Conservation (phyloP, 1,284 basidiomycete species). For the Peniophora sp. region DNA sequence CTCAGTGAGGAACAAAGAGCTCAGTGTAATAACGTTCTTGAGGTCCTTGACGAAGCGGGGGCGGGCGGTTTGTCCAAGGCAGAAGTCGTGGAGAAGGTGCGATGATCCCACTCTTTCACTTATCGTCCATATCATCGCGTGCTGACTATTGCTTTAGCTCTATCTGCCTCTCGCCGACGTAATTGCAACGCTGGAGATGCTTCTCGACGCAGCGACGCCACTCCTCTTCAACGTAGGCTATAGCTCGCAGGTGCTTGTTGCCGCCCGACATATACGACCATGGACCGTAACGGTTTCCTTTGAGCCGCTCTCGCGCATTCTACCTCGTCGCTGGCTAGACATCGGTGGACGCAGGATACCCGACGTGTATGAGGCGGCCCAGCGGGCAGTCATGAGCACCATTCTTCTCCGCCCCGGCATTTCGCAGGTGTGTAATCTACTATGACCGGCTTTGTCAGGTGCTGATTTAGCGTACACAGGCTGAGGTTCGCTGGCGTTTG, state of each 20-base stretch:
- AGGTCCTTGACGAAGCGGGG: conserved; percentile 31
- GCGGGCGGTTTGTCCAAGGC: conserved; percentile 39
- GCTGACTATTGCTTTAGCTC: neutral
- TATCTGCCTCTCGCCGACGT: neutral
- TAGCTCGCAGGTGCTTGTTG: conserved; percentile 38
- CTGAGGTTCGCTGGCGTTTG: conserved; percentile 60
- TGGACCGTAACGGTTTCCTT: conserved; percentile 58
- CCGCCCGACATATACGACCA: conserved; percentile 34
- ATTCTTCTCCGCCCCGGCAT: conserved; percentile 68
- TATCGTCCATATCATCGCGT: neutral
- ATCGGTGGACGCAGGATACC: conserved; percentile 53
- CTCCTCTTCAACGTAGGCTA: conserved; percentile 67
- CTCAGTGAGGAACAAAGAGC: conserved; percentile 27
- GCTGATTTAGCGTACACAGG: conserved; percentile 30
- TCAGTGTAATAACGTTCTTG: conserved; percentile 31
- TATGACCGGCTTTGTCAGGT: neutral
- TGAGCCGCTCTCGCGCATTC: conserved; percentile 33
- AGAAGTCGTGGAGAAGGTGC: conserved; percentile 28
- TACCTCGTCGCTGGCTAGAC: conserved; percentile 74
- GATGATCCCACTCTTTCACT: neutral
- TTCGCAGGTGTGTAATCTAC: conserved; percentile 45
- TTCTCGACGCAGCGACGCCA: conserved; percentile 42
- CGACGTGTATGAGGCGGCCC: conserved; percentile 62
- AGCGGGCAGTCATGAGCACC: conserved; percentile 58
- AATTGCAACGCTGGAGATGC: conserved; percentile 24